Evolutionary conservation across 2,329 filamentous ascomycete species (phyloP), one percentile per base, ranked within the genome.

Genomic region (Venturia nashicola): DNA sequence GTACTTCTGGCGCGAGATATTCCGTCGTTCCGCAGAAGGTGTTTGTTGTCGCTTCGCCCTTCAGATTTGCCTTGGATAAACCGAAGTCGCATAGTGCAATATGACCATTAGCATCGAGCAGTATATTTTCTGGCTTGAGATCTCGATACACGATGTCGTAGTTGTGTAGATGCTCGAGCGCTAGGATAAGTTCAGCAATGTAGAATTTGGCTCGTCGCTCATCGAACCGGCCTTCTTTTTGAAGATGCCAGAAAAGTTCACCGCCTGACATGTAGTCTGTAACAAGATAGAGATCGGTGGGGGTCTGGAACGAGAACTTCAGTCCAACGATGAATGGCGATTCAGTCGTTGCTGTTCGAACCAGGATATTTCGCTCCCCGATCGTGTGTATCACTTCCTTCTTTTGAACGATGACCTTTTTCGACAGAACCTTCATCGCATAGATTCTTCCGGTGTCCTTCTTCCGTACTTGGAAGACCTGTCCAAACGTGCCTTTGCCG

Each of bases 401-500:
- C 84, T 99, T 99, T 77, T 99, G 94, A 34, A 99, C 94, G 71
- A 99, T 99, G 62, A 99, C 94, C 81, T 99, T 99, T 82, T 99
- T 99, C 61, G 94, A 97, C 40, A 99, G 80, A 1, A 99, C 93
- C 76, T 99, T 99, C 94, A 99, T 99, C 67, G 94, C 94, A 72
- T 99, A 99, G 66, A 99, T 97, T 55, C 94, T 87, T 70, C 87
- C 86, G 0, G 93, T 97, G 74, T 99, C 94, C 80, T 90, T 94
- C 83, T 99, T 99, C 70, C 91, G 88, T 7, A 99, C 94, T 74
- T 99, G 94, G 74, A 97, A 99, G 2, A 99, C 94, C 75, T 99
- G 94, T 0, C 94, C 94, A 73, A 99, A 99, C 0, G 94, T 99
- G 63, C 94, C 94, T 77, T 97, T 97, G 67, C 94, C 94, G 68